A percentile compares a stretch with the other conserved stretches of the same genome.
Evolutionary conservation across 1,139 yeast genomes (phyloP).

Genomic region (Insectozyma bohioensis): DNA sequence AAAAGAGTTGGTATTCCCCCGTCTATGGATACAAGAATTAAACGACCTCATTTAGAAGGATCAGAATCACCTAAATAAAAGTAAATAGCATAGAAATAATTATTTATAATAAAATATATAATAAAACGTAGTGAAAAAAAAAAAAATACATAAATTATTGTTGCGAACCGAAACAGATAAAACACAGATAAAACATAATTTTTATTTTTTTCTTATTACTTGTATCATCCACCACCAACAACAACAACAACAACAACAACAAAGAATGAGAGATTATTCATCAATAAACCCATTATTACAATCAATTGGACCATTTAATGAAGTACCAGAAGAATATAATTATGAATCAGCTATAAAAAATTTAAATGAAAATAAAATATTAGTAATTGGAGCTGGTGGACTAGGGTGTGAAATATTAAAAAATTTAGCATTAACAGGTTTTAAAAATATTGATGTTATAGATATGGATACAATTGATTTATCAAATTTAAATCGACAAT

Average conservation of each 20-base stretch:
- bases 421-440: constrained; percentile 77
- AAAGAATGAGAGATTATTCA: constrained; percentile 14
- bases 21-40: constrained; percentile 1
- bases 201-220: too few relatives aligned
- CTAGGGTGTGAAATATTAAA: constrained; percentile 92
- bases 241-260: too few relatives aligned
- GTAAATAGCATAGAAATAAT: too few relatives aligned
- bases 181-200: too few relatives aligned
- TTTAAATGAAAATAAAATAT: constrained; percentile 34
- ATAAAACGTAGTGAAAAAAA: too few relatives aligned
- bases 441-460: constrained; percentile 72
- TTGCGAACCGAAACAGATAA: too few relatives aligned
- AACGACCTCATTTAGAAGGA: constrained; percentile 9
- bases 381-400: constrained; percentile 91
- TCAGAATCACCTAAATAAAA: neutral
- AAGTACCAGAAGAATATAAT: constrained; percentile 37
- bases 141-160: too few relatives aligned
- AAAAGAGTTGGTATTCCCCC: constrained; percentile 16
- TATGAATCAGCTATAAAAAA: constrained; percentile 24
- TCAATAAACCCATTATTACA: constrained; percentile 27
- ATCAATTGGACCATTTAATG: constrained; percentile 42
- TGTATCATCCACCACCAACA: too few relatives aligned
- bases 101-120: too few relatives aligned
- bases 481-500: constrained; percentile 88
- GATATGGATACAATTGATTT: constrained; percentile 96